Evolutionary conservation across 1,284 basidiomycete species (phyloP), one percentile per base, ranked within the genome.

Genomic region (Ganoderma resinaceum): DNA sequence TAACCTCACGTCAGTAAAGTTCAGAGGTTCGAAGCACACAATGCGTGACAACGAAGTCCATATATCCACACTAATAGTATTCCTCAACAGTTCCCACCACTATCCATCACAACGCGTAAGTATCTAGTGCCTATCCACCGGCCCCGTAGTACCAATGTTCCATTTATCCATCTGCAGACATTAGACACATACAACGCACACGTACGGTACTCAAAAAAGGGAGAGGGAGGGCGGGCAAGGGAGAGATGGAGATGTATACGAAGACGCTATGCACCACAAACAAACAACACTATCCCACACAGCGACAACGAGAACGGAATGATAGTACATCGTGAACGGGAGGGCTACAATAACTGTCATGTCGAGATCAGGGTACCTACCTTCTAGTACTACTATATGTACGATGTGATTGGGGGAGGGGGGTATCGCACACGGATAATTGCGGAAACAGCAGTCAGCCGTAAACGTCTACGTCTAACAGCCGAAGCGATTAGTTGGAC

Each of bases 351-450:
- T 67, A 70, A 68, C 16, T 58, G 69, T 31, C 61, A 55, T 26
- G 62, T 69, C 62, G 64, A 62, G 58, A 33, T 23, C 14, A 43
- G n/a, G 61, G 38, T 65, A 72, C 70, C 66, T 72, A 72, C 70
- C 70, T 68, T 70, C 42, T 52, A 58, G 23, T 63, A 26, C 29
- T 59, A 49, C 11, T 49, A 23, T 49, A 49, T 49, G 23, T 26
- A 49, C 46, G 46, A 43, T 33, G 4, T 29, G n/a, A 26, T 61
- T 18, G 37, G 18, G 2, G 62, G 46, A 23, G 18, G 2, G 62
- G 46, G 26, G 59, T 52, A 52, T 61, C n/a, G 62, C n/a, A n/a
- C 23, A 33, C 18, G 58, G 8, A 37, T 14, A 14, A 26, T 40
- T 20, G 55, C 14, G 37, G 60, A 46, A 33, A 26, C 11, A n/a